Evolutionary conservation across 2,329 filamentous ascomycete species (phyloP).

Genomic region (Xylariales sp.): DNA sequence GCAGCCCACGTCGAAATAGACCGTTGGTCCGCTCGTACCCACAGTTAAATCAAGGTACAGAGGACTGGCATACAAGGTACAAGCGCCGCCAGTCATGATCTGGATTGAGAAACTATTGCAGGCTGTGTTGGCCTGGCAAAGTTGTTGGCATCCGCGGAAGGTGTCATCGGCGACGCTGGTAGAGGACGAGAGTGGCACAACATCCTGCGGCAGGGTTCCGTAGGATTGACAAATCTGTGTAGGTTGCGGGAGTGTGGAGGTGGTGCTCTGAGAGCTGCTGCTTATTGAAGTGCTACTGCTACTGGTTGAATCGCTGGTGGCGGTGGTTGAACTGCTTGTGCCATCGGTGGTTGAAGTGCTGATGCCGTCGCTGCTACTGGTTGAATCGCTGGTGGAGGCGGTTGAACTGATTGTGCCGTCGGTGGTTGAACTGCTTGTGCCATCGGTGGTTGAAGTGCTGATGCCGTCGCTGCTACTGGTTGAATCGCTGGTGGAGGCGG

Average conservation of each 20-base stretch:
- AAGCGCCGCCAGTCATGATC: neutral
- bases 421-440: too few relatives aligned
- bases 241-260: neutral
- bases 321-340: too few relatives aligned
- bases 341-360: too few relatives aligned
- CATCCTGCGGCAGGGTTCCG: neutral
- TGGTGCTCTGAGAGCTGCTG: neutral
- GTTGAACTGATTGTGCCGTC: neutral
- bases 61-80: neutral
- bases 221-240: slow-evolving; percentile 1
- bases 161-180: neutral
- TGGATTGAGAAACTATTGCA: neutral
- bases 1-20: neutral
- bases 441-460: too few relatives aligned
- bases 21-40: neutral
- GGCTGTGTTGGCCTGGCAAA: neutral
- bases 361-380: too few relatives aligned
- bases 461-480: too few relatives aligned
- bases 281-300: too few relatives aligned
- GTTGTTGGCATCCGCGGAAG: neutral
- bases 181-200: neutral
- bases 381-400: neutral
- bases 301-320: too few relatives aligned
- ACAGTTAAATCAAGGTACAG: neutral
- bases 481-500: too few relatives aligned